Conservation (phyloP, 805 yeast genomes). For the Candida glaebosa region DNA sequence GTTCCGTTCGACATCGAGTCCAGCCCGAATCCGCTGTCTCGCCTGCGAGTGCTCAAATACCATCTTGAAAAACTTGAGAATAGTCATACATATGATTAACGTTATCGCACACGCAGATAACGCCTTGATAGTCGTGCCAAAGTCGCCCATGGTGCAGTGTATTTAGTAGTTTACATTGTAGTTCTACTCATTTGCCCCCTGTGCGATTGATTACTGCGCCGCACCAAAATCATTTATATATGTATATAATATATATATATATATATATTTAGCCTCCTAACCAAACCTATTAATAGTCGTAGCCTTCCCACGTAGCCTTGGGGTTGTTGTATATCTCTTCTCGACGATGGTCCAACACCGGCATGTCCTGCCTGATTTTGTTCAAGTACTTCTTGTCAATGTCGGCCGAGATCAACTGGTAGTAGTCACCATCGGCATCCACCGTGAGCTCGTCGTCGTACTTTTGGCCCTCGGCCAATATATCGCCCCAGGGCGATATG, state of each 20-base stretch:
- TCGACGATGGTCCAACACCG: conserved; percentile 71
- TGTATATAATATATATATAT: too few species aligned
- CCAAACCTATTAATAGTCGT: neutral
- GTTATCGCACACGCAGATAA: neutral
- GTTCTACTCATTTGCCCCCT: too few species aligned
- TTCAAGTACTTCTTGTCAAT: conserved; percentile 51
- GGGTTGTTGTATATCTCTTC: conserved; percentile 42
- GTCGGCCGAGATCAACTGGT: conserved; percentile 56
- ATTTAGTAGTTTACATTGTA: too few species aligned
- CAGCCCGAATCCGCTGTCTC: neutral
- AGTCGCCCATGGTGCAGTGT: neutral
- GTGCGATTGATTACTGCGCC: too few species aligned
- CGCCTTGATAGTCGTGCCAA: neutral
- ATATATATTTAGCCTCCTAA: neutral
- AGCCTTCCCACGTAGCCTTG: neutral
- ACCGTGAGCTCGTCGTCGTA: conserved; percentile 22
- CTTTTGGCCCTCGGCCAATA: conserved; percentile 49
- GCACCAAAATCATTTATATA: too few species aligned
- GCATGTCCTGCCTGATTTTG: conserved; percentile 65
- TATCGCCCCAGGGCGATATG: conserved; percentile 89
- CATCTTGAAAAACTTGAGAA: neutral
- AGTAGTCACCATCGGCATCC: conserved; percentile 33
- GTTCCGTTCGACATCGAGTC: neutral
- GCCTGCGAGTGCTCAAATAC: neutral
- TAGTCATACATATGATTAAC: neutral